phyloP scores from a whole-genome alignment of 192 early-diverging fungal genomes.

The Backusella morwellensis region DNA sequence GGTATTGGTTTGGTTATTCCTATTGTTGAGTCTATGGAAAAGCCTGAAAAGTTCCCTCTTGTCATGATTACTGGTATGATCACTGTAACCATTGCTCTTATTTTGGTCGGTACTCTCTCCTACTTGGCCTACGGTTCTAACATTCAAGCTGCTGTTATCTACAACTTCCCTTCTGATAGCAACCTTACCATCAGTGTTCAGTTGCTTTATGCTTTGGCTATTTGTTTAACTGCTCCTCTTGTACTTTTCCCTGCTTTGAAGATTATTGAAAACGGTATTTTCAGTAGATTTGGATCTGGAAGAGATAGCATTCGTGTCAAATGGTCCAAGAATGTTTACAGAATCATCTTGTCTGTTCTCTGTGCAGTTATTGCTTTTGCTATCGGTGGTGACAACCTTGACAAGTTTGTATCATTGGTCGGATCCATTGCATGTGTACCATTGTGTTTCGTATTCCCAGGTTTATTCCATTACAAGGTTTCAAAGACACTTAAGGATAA shows the following conservation, averaged over 20 bases:
- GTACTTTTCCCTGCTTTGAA: slow-evolving; percentile 84
- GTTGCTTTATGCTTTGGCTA: slow-evolving; percentile 82
- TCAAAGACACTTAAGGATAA: slow-evolving; percentile 44
- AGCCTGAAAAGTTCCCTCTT: slow-evolving; percentile 67
- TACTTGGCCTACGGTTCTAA: slow-evolving; percentile 78
- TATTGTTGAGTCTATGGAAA: slow-evolving; percentile 82
- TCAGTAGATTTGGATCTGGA: slow-evolving; percentile 52
- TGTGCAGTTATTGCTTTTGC: slow-evolving; percentile 68
- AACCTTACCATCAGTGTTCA: slow-evolving; percentile 63
- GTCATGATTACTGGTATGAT: slow-evolving; percentile 70
- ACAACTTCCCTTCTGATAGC: slow-evolving; percentile 69
- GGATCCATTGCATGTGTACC: slow-evolving; percentile 75
- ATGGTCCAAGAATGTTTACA: slow-evolving; percentile 67
- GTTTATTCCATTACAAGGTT: slow-evolving; percentile 72
- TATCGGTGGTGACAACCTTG: slow-evolving; percentile 68
- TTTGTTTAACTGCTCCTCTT: slow-evolving; percentile 82
- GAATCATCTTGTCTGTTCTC: slow-evolving; percentile 54
- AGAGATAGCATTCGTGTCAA: slow-evolving; percentile 57
- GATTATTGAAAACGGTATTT: slow-evolving; percentile 77
- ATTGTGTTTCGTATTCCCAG: slow-evolving; percentile 82
- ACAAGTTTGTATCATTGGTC: slow-evolving; percentile 85
- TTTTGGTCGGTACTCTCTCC: slow-evolving; percentile 67
- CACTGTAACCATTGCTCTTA: slow-evolving; percentile 65
- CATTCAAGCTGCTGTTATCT: slow-evolving; percentile 77
- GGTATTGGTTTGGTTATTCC: slow-evolving; percentile 55